Percentiles rank a stretch among this genome's conserved stretches.
Conservation (phyloP, 805 yeast species). For the Brettanomyces anomalus region DNA sequence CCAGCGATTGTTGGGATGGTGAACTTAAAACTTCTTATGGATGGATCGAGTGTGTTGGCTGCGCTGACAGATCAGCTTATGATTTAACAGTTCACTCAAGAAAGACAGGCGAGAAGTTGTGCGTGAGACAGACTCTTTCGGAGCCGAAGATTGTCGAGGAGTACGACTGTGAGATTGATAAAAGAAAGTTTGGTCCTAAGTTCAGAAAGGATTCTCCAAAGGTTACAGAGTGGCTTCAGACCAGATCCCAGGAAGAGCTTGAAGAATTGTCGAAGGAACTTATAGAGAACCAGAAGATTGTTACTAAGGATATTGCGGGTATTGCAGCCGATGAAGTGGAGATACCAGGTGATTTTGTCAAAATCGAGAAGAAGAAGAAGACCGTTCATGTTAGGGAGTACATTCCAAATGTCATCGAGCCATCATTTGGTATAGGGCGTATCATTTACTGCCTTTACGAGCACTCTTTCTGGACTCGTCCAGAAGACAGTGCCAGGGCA, state of each 20-base stretch:
- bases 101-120: slow-evolving; percentile 88
- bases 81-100: slow-evolving; percentile 94
- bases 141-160: slow-evolving; percentile 77
- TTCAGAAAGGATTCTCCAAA: slow-evolving; percentile 95
- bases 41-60: slow-evolving; percentile 99
- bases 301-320: slow-evolving; percentile 52
- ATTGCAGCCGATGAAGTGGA: slow-evolving; percentile 47
- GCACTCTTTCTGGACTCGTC: slow-evolving; percentile 92
- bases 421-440: slow-evolving; percentile 98
- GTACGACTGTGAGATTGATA: slow-evolving; percentile 79
- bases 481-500: slow-evolving; percentile 81
- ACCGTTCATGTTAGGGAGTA: slow-evolving; percentile 90
- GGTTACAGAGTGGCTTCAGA: slow-evolving; percentile 71
- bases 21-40: slow-evolving; percentile 94
- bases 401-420: slow-evolving; percentile 97
- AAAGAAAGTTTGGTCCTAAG: slow-evolving; percentile 95
- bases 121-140: slow-evolving; percentile 83
- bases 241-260: slow-evolving; percentile 77
- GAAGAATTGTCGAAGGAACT: slow-evolving; percentile 70
- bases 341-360: slow-evolving; percentile 61
- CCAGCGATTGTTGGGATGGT: slow-evolving; percentile 99
- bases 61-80: slow-evolving; percentile 98
- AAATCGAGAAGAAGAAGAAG: slow-evolving; percentile 68
- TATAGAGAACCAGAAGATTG: slow-evolving; percentile 49
- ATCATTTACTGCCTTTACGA: slow-evolving; percentile 88